These are phyloP conservation scores for Ciborinia camelliae DNA, from an alignment of 2,329 filamentous ascomycete genomes.

Conservation along the genomic window DNA sequence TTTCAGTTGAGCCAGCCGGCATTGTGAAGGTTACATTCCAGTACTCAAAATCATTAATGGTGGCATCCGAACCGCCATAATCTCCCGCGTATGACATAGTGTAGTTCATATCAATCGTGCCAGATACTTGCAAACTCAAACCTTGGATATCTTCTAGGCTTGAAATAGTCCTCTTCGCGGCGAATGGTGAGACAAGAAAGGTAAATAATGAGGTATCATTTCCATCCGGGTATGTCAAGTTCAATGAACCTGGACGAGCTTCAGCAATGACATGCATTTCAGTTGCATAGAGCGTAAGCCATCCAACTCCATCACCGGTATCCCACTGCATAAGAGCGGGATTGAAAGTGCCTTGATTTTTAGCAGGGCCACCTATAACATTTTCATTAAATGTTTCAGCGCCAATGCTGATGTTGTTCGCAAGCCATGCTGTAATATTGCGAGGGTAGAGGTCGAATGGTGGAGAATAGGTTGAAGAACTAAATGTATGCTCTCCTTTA, in stretches of 20 bases:
- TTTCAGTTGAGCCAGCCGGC: neutral
- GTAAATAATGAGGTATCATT: slow-evolving; percentile 49
- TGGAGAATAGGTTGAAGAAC: slow-evolving; percentile 52
- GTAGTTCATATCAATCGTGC: slow-evolving; percentile 15
- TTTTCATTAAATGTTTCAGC: slow-evolving; percentile 56
- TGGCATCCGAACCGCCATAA: neutral
- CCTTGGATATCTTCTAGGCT: slow-evolving; percentile 50
- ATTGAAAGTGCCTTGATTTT: slow-evolving; percentile 52
- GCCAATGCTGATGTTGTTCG: slow-evolving; percentile 55
- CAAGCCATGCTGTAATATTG: slow-evolving; percentile 59
- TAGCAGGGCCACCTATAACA: slow-evolving; percentile 52
- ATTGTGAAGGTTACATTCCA: slow-evolving; percentile 10
- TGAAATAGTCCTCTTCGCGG: slow-evolving; percentile 43
- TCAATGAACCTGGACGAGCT: slow-evolving; percentile 44
- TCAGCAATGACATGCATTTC: slow-evolving; percentile 43
- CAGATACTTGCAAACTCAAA: slow-evolving; percentile 43
- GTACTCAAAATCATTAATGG: slow-evolving; percentile 14
- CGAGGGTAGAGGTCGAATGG: slow-evolving; percentile 55
- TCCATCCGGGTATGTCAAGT: slow-evolving; percentile 53
- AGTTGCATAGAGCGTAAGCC: slow-evolving; percentile 36
- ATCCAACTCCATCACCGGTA: slow-evolving; percentile 40
- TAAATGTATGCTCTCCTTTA: slow-evolving; percentile 51
- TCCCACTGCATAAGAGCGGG: slow-evolving; percentile 60
- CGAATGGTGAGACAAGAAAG: slow-evolving; percentile 48
- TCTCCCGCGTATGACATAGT: slow-evolving; percentile 2